Base-by-base conservation (phyloP, 2,329 filamentous ascomycete genomes). In the Graphilbum ipis-grandicollis region DNA sequence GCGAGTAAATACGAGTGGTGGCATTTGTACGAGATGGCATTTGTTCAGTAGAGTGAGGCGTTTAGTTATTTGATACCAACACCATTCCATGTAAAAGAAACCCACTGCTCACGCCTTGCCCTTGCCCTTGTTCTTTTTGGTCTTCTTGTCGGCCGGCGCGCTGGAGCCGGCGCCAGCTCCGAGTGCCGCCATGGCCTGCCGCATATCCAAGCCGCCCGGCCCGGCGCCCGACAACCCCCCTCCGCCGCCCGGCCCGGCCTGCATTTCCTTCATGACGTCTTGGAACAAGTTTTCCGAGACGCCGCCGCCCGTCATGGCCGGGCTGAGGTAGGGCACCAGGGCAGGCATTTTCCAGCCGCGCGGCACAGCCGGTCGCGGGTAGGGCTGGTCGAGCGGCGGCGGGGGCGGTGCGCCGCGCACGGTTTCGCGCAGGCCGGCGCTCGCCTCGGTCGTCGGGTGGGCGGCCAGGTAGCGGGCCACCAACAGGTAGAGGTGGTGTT, bases 241-340 rank as follows among this genome's bases (percentile, higher is more conserved):
- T 60, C 60, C 39, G 60, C 43, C 28, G 58, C 60, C 8, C 31
- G 14, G 64, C 2, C 57, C 59, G 3, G 56, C 56, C 50, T 66
- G 63, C 83, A 96, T 93, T 61, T 92, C 84, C 50, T 75, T 78
- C 86, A 96, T 93, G 67, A 94, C 93, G 47, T 94, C 86, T 63
- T 90, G 84, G 51, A 96, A 75, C 43, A 94, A 73, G 52, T 96
- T 93, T 56, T 98, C 90, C 43, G 75, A 86, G 10, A 96, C 83
- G 26, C 90, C 90, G 10, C 90, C 90, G 9, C 90, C 90, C 37
- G 81, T 90, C 58, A 96, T 70, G 15, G 85, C 90, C 1, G 86
- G 76, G 43, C 81, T 92, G 51, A 93, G 79, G 44, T 92, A 75
- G 18, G 90, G 90, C 46, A 98, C 53, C 40, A 93, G 74, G 41